Conservation (phyloP, 257 asterid genomes). For the Nicotiana noctiflora region DNA sequence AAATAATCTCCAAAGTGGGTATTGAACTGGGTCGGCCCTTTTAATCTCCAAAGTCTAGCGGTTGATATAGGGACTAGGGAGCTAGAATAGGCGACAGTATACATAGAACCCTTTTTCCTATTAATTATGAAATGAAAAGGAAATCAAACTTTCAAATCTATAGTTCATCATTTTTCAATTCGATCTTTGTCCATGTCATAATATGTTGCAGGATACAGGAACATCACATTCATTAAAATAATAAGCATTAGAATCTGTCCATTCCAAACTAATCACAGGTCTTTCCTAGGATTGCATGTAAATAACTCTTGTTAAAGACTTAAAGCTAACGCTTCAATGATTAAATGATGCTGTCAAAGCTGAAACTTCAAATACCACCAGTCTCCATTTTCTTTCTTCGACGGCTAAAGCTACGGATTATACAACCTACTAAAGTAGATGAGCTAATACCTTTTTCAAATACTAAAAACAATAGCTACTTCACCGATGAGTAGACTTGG, state of each 20-base stretch:
- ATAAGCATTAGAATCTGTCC: neutral
- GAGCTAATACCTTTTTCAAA: neutral
- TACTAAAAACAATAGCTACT: neutral
- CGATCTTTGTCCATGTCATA: neutral
- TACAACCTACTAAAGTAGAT: neutral
- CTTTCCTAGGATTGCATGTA: neutral
- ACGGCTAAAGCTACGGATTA: neutral
- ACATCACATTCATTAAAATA: neutral
- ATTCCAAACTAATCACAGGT: no score
- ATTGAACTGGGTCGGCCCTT: no score
- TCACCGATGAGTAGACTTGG: neutral
- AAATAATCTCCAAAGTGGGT: no score
- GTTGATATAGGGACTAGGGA: neutral
- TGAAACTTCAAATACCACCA: neutral
- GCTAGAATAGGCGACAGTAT: neutral
- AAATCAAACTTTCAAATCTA: neutral
- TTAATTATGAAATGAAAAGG: no score
- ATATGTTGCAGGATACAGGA: neutral
- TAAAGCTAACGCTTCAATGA: no score
- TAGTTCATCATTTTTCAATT: neutral
- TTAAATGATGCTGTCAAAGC: no score
- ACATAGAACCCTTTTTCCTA: neutral
- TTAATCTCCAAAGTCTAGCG: no score
- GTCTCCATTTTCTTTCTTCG: neutral
- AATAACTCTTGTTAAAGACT: neutral